A percentile compares a stretch with the other conserved stretches of the same genome.
Conservation (phyloP, 345 rosid genomes). For the Euclidium syriacum region DNA sequence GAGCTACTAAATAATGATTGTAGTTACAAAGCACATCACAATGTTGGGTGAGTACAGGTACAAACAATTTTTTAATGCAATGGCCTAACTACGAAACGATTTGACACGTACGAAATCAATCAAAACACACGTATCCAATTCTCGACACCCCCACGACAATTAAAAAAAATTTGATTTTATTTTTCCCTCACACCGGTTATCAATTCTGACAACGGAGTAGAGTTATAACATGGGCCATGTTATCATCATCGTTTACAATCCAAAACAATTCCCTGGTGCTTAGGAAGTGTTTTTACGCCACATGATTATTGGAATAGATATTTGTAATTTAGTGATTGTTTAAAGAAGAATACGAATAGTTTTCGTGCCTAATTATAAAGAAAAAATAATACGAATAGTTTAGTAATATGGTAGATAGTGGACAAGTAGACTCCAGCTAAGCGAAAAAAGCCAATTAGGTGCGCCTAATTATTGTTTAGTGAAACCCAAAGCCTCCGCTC, state of each 20-base stretch:
- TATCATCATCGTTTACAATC: neutral
- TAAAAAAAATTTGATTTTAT: neutral
- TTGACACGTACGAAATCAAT: constrained; percentile 3
- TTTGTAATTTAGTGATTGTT: neutral
- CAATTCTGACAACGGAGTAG: constrained; percentile 9
- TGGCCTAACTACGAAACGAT: constrained; percentile 17
- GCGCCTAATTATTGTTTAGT: constrained; percentile 27
- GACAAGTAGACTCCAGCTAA: constrained; percentile 27
- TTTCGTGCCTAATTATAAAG: too few relatives aligned
- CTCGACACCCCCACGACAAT: neutral
- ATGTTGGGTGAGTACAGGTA: neutral
- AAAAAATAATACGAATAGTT: neutral
- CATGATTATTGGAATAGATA: constrained; percentile 3
- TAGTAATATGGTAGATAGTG: neutral
- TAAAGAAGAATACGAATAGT: neutral
- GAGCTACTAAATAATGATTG: neutral
- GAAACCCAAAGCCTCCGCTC: constrained; percentile 16
- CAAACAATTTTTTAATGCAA: constrained; percentile 9
- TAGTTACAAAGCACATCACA: constrained; percentile 10
- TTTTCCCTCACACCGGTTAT: neutral
- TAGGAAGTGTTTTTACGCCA: constrained; percentile 16
- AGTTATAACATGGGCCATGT: constrained; percentile 28
- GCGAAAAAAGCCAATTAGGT: constrained; percentile 26
- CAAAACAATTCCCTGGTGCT: neutral
- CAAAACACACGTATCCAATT: neutral